A percentile compares a stretch with the other conserved stretches of the same genome.
phyloP scores from a whole-genome alignment of 257 asterid genomes.

The Fraxinus americana region DNA sequence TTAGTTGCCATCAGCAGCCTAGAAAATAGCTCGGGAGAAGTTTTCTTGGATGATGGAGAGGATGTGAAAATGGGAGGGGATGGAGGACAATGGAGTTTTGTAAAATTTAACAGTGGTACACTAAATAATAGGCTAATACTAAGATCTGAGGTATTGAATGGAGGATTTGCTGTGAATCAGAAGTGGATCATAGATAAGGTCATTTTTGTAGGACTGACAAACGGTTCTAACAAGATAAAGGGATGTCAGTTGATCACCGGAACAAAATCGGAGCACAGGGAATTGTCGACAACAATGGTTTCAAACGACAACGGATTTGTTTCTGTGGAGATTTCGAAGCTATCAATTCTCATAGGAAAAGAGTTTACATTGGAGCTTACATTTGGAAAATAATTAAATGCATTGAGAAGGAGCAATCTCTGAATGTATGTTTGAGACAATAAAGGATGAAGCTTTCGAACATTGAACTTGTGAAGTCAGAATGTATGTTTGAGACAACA shows the following conservation, averaged over 20 bases:
- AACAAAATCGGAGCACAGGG: neutral
- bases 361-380: conserved; percentile 36
- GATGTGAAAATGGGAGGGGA: conserved; percentile 45
- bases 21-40: conserved; percentile 41
- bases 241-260: conserved; percentile 29
- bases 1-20: conserved; percentile 37
- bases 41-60: conserved; percentile 67
- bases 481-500: neutral
- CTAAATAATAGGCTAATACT: conserved; percentile 30
- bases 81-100: conserved; percentile 50
- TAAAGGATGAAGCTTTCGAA: neutral
- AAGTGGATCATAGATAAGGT: conserved; percentile 40
- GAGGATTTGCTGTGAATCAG: conserved; percentile 36
- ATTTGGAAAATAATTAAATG: neutral
- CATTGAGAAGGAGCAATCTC: neutral
- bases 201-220: conserved; percentile 38
- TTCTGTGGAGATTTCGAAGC: conserved; percentile 35
- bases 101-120: conserved; percentile 30
- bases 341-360: conserved; percentile 36
- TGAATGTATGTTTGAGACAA: neutral
- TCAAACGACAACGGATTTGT: conserved; percentile 29
- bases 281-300: conserved; percentile 2
- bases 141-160: conserved; percentile 42
- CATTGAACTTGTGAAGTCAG: neutral
- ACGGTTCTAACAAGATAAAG: conserved; percentile 10